These are phyloP conservation scores for Otatea glauca DNA, from an alignment of 176 grass and related monocot species.

Conservation along the genomic window DNA sequence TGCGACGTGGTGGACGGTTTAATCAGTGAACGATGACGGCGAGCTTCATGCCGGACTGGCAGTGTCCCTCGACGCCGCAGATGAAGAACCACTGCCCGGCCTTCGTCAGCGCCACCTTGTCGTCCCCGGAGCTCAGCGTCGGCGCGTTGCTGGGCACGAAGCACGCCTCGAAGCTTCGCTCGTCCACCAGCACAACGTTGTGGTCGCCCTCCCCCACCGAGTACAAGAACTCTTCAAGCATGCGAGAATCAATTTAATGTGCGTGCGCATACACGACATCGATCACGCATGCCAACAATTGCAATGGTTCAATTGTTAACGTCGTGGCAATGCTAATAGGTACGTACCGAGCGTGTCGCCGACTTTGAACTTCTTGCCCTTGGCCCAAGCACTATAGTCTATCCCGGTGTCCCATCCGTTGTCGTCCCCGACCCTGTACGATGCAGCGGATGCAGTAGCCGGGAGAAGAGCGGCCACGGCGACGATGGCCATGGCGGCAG, in stretches of 20 bases:
- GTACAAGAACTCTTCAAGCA: constrained; percentile 37
- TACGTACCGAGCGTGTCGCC: constrained; percentile 50
- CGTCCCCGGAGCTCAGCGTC: constrained; percentile 42
- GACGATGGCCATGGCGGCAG: too few species aligned
- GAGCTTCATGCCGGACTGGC: constrained; percentile 49
- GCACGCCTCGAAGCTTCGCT: constrained; percentile 27
- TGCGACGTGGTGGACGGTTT: too few species aligned
- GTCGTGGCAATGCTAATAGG: not conserved
- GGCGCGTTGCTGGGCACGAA: constrained; percentile 4
- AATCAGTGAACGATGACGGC: constrained; percentile 36
- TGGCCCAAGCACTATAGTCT: constrained; percentile 45
- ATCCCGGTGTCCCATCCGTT: constrained; percentile 38
- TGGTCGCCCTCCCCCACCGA: constrained; percentile 18
- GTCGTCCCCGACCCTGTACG: constrained; percentile 39
- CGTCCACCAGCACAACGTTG: constrained; percentile 38
- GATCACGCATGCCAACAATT: not conserved
- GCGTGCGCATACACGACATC: not conserved
- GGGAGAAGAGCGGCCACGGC: constrained; percentile 17
- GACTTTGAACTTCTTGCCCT: constrained; percentile 51
- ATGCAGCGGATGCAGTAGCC: not conserved
- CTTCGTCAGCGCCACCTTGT: constrained; percentile 9
- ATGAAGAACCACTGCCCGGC: constrained; percentile 41
- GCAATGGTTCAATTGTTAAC: not conserved
- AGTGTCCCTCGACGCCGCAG: constrained; percentile 31
- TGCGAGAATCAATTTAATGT: too few species aligned